Base-by-base conservation (phyloP, 2,329 filamentous ascomycete genomes). In the Stemphylium vesicarium region DNA sequence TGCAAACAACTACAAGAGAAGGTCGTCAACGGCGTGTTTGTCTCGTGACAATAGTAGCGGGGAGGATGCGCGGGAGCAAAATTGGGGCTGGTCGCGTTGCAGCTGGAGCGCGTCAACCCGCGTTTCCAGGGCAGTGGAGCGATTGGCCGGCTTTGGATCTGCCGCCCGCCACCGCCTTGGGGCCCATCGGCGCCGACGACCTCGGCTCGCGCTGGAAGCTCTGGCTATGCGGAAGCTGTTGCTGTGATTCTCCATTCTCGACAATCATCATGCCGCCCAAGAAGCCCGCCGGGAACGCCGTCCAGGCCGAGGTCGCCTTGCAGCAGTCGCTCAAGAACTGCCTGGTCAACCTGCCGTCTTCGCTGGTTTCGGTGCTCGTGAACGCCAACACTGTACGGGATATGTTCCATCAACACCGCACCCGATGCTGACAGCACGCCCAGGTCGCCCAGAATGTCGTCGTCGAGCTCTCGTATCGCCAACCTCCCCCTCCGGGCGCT, bases 371-470 rank as follows among this genome's bases (percentile, higher is more conserved):
- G 32, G 78, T 96, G 49, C 85, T 99, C 44, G 86, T 94, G 65
- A 96, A 93, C 78, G 85, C 93, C 66, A 96, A 98, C 73, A 93
- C 93, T 38, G 91, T 96, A 82, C 78, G 89, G 74, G 10, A 24
- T 31, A 18, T 15, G 31, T 10, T 41, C 13, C 31, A 33, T 47
- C 12, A 36, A 29, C 18, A 32, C 20, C 11, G 33, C 15, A 31
- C 15, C 31, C 20, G 24, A 36, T 50, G 26, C 60, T 63, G 29
- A 65, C 22, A 66, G 92, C 89, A 83, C 89, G 9, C 26, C 15
- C 67, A 96, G 92, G 84, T 93, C 56, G 91, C 90, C 31, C 95
- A 99, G 79, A 96, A 98, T 89, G 91, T 98, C 66, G 85, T 98
- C 59, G 89, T 99, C 74, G 95, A 99, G 78, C 84, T 99, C 61